Conservation (phyloP, 768 basidiomycete species). For the Omphalotus guepiniiformis region DNA sequence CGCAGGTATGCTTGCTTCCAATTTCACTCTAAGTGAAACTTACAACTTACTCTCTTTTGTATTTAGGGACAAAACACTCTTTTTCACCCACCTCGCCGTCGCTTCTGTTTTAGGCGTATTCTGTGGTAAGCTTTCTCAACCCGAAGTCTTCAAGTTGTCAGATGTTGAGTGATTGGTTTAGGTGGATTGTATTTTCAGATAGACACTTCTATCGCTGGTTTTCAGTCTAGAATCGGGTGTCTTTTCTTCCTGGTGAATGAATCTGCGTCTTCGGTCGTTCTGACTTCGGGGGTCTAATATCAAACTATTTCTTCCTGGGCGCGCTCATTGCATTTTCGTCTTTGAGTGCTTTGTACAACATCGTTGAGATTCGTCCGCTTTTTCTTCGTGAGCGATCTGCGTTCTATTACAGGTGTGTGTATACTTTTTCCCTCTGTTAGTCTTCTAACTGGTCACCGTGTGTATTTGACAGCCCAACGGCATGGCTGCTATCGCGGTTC, state of each 20-base stretch:
- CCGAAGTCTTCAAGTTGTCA: neutral
- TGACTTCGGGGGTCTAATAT: neutral
- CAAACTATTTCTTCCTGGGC: slow-evolving; percentile 38
- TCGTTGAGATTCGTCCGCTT: slow-evolving; percentile 77
- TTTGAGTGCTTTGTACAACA: slow-evolving; percentile 84
- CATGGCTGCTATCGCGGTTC: slow-evolving; percentile 88
- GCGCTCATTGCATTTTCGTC: slow-evolving; percentile 89
- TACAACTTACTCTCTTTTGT: neutral
- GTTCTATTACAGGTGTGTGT: slow-evolving; percentile 72
- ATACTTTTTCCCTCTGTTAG: neutral
- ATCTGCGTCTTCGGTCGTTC: slow-evolving; percentile 7
- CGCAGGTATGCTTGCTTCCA: slow-evolving; percentile 40
- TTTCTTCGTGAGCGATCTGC: slow-evolving; percentile 89
- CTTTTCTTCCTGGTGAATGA: slow-evolving; percentile 81
- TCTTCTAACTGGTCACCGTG: neutral
- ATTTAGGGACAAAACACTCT: slow-evolving; percentile 74
- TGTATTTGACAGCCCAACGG: slow-evolving; percentile 55
- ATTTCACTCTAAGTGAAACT: neutral
- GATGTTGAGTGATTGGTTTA: slow-evolving; percentile 18
- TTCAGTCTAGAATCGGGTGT: slow-evolving; percentile 91
- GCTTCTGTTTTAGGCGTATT: slow-evolving; percentile 79
- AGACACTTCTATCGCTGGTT: slow-evolving; percentile 78
- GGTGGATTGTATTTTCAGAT: slow-evolving; percentile 88
- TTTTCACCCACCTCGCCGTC: slow-evolving; percentile 72
- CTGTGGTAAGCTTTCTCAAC: slow-evolving; percentile 55